phyloP scores from a whole-genome alignment of 257 asterid genomes.

The Nemophila menziesii region DNA sequence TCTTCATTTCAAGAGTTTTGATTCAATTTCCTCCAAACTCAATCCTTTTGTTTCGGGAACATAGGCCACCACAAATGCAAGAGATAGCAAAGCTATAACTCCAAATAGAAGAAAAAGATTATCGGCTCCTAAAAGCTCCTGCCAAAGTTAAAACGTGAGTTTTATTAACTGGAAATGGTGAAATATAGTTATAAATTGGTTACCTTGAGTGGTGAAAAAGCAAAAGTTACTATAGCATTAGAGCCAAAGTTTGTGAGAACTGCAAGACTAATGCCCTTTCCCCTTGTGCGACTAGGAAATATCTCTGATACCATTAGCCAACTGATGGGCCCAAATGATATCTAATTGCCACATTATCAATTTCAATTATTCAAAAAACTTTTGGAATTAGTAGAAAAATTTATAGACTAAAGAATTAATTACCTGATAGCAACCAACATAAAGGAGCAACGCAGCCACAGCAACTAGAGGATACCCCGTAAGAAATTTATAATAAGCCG shows the following conservation, averaged over 20 bases:
- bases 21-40: conserved; percentile 96
- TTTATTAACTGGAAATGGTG: not conserved
- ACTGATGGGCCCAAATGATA: conserved; percentile 97
- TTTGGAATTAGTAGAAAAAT: not conserved
- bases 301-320: conserved; percentile 99
- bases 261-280: conserved; percentile 96
- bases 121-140: conserved; percentile 88
- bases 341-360: conserved; percentile 22
- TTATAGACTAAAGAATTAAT: not conserved
- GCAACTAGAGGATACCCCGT: conserved; percentile 76
- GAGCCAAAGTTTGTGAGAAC: conserved; percentile 92
- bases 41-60: conserved; percentile 99
- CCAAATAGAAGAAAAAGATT: conserved; percentile 88
- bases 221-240: conserved; percentile 91
- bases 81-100: conserved; percentile 57
- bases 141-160: conserved; percentile 13
- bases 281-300: conserved; percentile 90
- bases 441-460: conserved; percentile 85
- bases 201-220: conserved; percentile 90
- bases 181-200: too few species aligned
- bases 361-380: not conserved
- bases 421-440: conserved; percentile 98
- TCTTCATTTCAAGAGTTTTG: conserved; percentile 61
- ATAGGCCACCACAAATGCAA: conserved; percentile 37
- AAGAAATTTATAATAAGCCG: conserved; percentile 90